These are phyloP conservation scores for Paecilomyces formosus DNA, from an alignment of 2,329 filamentous ascomycete species.

Conservation along the genomic window DNA sequence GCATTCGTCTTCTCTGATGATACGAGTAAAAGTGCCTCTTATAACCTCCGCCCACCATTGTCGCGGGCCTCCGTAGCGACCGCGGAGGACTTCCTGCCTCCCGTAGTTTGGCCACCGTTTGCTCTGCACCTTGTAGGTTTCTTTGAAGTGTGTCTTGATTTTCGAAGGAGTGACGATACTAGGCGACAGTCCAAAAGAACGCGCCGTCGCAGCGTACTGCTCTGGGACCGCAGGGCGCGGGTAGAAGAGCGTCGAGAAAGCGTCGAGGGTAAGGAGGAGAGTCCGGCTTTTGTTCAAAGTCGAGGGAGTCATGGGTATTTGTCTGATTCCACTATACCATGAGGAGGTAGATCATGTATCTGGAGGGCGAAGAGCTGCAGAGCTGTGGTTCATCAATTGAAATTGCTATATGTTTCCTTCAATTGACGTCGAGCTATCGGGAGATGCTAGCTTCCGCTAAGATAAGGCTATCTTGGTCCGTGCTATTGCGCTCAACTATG, in stretches of 20 bases:
- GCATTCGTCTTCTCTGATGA: conserved; percentile 8
- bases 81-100: conserved; percentile 27
- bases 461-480: neutral
- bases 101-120: conserved; percentile 36
- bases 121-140: conserved; percentile 24
- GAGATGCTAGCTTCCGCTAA: neutral
- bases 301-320: neutral
- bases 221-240: conserved; percentile 30
- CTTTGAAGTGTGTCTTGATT: conserved; percentile 29
- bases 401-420: neutral
- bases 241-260: conserved; percentile 38
- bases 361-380: neutral
- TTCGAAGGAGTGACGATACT: conserved; percentile 16
- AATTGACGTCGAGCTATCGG: neutral
- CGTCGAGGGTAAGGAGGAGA: conserved; percentile 39
- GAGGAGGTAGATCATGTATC: neutral
- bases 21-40: conserved; percentile 25
- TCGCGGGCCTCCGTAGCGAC: conserved; percentile 28
- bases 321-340: neutral
- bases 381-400: no score
- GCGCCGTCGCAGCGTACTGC: conserved; percentile 34
- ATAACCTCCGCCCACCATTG: conserved; percentile 41
- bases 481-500: neutral
- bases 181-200: conserved; percentile 26
- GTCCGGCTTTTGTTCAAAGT: conserved; percentile 5